Evolutionary conservation across 129 eudicot species (phyloP).

Genomic region (Lactuca saligna): DNA sequence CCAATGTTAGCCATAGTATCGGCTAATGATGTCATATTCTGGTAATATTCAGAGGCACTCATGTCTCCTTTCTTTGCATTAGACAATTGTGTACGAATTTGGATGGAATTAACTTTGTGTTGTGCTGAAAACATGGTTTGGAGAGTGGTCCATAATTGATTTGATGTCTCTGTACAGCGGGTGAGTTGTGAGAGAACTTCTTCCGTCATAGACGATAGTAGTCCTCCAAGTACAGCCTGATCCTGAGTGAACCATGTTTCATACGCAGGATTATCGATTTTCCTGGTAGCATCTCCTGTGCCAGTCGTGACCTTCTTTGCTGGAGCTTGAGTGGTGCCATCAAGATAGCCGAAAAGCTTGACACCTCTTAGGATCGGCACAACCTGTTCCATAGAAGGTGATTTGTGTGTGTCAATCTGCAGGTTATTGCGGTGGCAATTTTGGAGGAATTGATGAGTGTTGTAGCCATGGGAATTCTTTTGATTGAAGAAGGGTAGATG

Average conservation of each 20-base stretch:
- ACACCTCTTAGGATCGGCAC: too few species aligned
- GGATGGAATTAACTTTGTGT: too few species aligned
- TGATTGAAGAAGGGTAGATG: too few species aligned
- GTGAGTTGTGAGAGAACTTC: not conserved
- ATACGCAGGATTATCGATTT: not conserved
- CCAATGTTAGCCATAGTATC: not conserved
- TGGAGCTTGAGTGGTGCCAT: not conserved
- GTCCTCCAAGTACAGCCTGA: not conserved
- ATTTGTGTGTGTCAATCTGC: too few species aligned
- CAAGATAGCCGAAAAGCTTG: too few species aligned
- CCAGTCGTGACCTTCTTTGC: not conserved
- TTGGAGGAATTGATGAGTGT: too few species aligned
- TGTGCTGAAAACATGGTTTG: not conserved
- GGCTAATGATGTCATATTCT: not conserved
- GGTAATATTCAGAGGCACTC: not conserved
- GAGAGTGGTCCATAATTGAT: not conserved
- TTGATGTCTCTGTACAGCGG: not conserved
- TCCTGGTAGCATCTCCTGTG: not conserved
- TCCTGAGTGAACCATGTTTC: not conserved
- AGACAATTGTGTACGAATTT: too few species aligned
- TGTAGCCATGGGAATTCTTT: too few species aligned
- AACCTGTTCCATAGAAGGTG: too few species aligned
- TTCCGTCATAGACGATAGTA: not conserved
- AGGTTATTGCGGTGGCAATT: too few species aligned
- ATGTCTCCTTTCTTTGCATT: not conserved